Evolutionary conservation across 768 basidiomycete genomes (phyloP).

Genomic region (Albatrellus ellisii): DNA sequence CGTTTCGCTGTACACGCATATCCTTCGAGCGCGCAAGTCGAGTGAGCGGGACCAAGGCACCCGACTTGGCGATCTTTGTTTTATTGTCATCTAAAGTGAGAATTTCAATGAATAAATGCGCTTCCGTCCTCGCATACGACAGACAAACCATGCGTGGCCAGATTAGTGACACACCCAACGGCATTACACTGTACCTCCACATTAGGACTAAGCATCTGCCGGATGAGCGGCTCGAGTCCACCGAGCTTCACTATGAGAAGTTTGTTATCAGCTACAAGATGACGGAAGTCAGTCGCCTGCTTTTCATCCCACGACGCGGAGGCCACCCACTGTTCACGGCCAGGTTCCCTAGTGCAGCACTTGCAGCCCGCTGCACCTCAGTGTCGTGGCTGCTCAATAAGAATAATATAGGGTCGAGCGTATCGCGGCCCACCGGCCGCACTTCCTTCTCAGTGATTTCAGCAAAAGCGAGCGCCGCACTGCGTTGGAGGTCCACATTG

Average conservation of each 20-base stretch:
- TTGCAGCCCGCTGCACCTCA: slow-evolving; percentile 96
- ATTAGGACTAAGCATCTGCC: slow-evolving; percentile 98
- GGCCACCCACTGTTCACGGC: slow-evolving; percentile 85
- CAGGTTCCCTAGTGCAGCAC: slow-evolving; percentile 92
- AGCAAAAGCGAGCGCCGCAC: slow-evolving; percentile 94
- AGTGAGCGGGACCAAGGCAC: slow-evolving; percentile 94
- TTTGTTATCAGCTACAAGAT: slow-evolving; percentile 83
- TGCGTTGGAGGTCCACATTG: slow-evolving; percentile 97
- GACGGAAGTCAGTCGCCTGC: slow-evolving; percentile 8
- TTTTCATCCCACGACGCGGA: slow-evolving; percentile 6
- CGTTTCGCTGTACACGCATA: slow-evolving; percentile 98
- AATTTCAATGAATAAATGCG: not conserved
- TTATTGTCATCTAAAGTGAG: slow-evolving; percentile 84
- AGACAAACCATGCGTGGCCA: slow-evolving; percentile 86
- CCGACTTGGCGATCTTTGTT: slow-evolving; percentile 98
- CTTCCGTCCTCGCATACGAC: not conserved
- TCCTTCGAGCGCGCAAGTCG: slow-evolving; percentile 95
- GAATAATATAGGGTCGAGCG: slow-evolving; percentile 95
- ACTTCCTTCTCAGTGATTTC: slow-evolving; percentile 99
- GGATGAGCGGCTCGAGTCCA: slow-evolving; percentile 92
- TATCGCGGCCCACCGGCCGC: slow-evolving; percentile 90
- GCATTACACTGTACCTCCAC: slow-evolving; percentile 99
- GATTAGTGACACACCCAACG: slow-evolving; percentile 96
- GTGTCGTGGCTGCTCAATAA: slow-evolving; percentile 95
- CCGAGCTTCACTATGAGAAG: slow-evolving; percentile 96